Conservation (phyloP, 371 early-diverging fungal genomes). For the Gilbertella persicaria region DNA sequence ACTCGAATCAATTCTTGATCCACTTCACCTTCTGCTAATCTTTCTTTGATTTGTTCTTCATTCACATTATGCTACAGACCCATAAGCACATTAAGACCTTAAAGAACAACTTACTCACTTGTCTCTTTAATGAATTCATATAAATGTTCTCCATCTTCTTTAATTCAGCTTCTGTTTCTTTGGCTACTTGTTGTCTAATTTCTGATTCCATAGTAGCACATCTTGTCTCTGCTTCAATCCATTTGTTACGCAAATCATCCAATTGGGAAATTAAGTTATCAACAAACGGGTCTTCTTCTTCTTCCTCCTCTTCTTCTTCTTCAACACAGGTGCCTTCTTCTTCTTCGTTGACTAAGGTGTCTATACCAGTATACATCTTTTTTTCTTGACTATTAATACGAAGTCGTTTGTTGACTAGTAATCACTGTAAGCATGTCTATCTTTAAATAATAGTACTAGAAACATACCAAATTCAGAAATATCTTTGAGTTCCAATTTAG, state of each 20-base stretch:
- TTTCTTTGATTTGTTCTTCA: conserved; percentile 6
- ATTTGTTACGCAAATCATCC: conserved; percentile 56
- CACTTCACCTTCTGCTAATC: background rate
- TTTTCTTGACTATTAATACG: conserved; percentile 3
- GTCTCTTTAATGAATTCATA: conserved; percentile 32
- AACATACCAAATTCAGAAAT: conserved; percentile 5
- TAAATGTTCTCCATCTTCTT: conserved; percentile 46
- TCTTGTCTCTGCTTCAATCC: conserved; percentile 59
- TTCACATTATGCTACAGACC: conserved; percentile 8
- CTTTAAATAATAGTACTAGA: background rate
- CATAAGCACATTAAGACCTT: conserved; percentile 13
- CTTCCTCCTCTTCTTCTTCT: conserved; percentile 5
- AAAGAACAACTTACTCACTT: conserved; percentile 35
- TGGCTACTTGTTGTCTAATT: conserved; percentile 52
- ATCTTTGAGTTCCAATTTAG: conserved; percentile 36
- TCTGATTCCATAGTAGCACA: conserved; percentile 58
- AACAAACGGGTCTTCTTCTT: conserved; percentile 45
- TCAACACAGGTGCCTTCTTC: conserved; percentile 1
- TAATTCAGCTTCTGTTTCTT: conserved; percentile 45
- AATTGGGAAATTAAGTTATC: conserved; percentile 42
- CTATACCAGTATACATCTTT: conserved; percentile 7
- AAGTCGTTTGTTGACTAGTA: conserved; percentile 2
- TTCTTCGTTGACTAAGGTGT: conserved; percentile 6
- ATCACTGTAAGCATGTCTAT: background rate
- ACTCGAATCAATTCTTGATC: background rate